Conservation (phyloP, 176 grass and related monocot species). For the barley (Hordeum vulgare) region MorexV3_pseudomolecules_assembly NC_058518.1:250188529-250189028, state of each 20-base stretch:
- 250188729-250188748: background rate
- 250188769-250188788: background rate
- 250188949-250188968: background rate
- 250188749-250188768: background rate
- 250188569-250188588: background rate
- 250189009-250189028: constrained; percentile 82
- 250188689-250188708: constrained; percentile 3
- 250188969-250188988: constrained; percentile 7
- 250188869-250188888: background rate
- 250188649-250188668: constrained; percentile 7
- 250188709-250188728: background rate
- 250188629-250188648: background rate
- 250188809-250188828: background rate
- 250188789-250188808: constrained; percentile 15
- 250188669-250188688: background rate
- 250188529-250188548: background rate
- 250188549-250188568: constrained; percentile 14
- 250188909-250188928: background rate
- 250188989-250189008: constrained; percentile 48
- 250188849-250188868: background rate
- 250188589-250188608: constrained; percentile 17
- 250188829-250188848: background rate
- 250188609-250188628: constrained; percentile 12
- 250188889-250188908: background rate
- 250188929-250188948: background rate